Evolutionary conservation across 495 filamentous ascomycete genomes (phyloP).

Genomic region (Penicillium herquei): DNA sequence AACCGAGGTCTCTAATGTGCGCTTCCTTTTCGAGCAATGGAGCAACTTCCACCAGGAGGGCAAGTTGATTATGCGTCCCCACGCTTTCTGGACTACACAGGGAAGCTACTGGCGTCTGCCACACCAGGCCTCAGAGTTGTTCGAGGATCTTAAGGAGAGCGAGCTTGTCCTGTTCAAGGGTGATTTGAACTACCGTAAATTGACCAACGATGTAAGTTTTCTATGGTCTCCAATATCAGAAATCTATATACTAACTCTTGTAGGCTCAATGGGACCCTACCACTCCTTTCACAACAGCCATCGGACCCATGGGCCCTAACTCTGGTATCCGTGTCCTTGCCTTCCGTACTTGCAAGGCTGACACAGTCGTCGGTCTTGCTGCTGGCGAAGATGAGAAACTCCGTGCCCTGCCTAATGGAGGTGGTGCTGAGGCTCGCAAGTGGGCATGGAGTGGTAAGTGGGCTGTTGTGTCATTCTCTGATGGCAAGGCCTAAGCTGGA

Average conservation of each 20-base stretch:
- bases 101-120: constrained; percentile 88
- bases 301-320: constrained; percentile 78
- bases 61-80: constrained; percentile 73
- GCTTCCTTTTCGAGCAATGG: constrained; percentile 81
- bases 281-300: constrained; percentile 79
- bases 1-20: constrained; percentile 62
- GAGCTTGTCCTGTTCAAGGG: constrained; percentile 97
- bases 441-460: constrained; percentile 99
- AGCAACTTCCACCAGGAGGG: constrained; percentile 75
- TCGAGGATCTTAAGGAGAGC: constrained; percentile 74
- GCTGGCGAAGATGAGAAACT: constrained; percentile 79
- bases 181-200: constrained; percentile 91
- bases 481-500: constrained; percentile 54
- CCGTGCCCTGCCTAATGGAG: constrained; percentile 65
- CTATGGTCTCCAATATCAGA: constrained; percentile 11
- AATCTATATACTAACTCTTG: constrained; percentile 4
- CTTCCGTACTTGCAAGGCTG: constrained; percentile 92
- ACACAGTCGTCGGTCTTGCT: constrained; percentile 87
- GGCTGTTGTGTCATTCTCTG: constrained; percentile 88
- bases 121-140: constrained; percentile 58
- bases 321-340: constrained; percentile 80
- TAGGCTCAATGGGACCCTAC: constrained; percentile 80
- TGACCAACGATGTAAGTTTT: constrained; percentile 76
- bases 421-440: constrained; percentile 68
- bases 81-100: constrained; percentile 84